Evolutionary conservation across 305 asterid genomes (phyloP), one percentile per base, ranked within the genome.

Genomic region (Ruellia speciosa): DNA sequence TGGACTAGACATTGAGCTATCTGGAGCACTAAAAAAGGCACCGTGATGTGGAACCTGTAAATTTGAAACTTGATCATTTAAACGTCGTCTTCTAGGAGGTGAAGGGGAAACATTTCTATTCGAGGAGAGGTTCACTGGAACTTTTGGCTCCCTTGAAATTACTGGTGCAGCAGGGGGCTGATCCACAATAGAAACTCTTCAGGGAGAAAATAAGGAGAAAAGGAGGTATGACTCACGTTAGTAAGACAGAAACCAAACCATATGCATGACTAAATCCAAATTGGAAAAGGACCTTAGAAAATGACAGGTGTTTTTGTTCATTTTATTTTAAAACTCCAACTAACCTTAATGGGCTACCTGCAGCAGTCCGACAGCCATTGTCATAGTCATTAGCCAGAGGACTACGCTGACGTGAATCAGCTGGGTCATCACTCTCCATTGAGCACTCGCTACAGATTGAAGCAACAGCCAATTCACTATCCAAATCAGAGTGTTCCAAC

Each of bases 1-100:
- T 58, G 99, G 99, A 79, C 99, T 93, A 49, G 97, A 89, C 84
- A 80, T 77, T 9, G 96, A 89, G 82, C 99, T 93, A 74, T 87
- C 97, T 48, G 97, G 97, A 60, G 97, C 97, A 79, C 99, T 85
- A 66, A 65, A 83, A 63, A 89, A 79, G 61, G 87, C 84, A 69
- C 93, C 92, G 74, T 78, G 86, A 40, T 62, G 79, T 10, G 96
- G 96, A 59, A 93, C 93, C 67, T 78, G 97, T 71, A 89, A 74
- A 72, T 68, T 81, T 51, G 89, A 76, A 67, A 93, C 80, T 56
- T 78, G 90, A 66, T 82, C 63, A 56, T 73, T 75, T 67, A 84
- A 66, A 63, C 72, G 86, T 43, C 93, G 80, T 73, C 96, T 78
- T 75, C 83, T 84, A 41, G 94, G 85, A 53, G 95, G 81, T 66